Conservation (phyloP, 768 basidiomycete genomes). For the Termitomyces sp. region DNA sequence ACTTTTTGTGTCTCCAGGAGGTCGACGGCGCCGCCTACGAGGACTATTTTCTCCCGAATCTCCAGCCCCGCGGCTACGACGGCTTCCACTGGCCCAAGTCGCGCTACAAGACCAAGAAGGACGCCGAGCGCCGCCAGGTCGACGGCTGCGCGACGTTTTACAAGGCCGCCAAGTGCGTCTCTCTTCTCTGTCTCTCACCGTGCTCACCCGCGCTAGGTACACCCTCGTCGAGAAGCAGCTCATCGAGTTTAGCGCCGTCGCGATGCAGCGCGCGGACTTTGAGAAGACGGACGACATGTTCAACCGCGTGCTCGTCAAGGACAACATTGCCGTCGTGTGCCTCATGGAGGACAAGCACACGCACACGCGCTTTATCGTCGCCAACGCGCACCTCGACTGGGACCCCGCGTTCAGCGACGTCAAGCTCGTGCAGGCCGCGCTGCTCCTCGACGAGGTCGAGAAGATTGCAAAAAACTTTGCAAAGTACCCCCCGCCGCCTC, state of each 20-base stretch:
- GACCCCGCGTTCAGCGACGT: conserved; percentile 91
- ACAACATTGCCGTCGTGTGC: conserved; percentile 86
- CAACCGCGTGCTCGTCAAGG: conserved; percentile 93
- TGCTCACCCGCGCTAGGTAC: conserved; percentile 49
- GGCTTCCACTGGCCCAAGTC: conserved; percentile 92
- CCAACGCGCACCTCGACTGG: conserved; percentile 92
- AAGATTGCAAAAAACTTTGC: conserved; percentile 85
- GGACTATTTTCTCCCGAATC: conserved; percentile 77
- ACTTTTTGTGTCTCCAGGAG: conserved; percentile 94
- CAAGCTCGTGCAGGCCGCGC: conserved; percentile 93
- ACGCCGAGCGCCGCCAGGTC: conserved; percentile 78
- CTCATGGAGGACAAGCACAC: conserved; percentile 84
- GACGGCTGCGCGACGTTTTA: conserved; percentile 98
- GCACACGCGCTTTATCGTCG: conserved; percentile 83
- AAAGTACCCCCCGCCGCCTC: conserved; percentile 63
- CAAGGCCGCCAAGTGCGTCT: conserved; percentile 77
- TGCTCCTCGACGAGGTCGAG: conserved; percentile 89
- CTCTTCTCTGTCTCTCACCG: neutral
- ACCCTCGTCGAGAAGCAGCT: conserved; percentile 90
- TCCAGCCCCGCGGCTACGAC: conserved; percentile 77
- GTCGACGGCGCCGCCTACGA: conserved; percentile 91
- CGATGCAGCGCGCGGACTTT: conserved; percentile 90
- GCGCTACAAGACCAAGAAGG: conserved; percentile 88
- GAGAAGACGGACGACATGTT: conserved; percentile 99
- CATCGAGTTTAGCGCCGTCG: conserved; percentile 89